Evolutionary conservation across 306 rosid species (phyloP).

Genomic region (Begonia fuchsioides): DNA sequence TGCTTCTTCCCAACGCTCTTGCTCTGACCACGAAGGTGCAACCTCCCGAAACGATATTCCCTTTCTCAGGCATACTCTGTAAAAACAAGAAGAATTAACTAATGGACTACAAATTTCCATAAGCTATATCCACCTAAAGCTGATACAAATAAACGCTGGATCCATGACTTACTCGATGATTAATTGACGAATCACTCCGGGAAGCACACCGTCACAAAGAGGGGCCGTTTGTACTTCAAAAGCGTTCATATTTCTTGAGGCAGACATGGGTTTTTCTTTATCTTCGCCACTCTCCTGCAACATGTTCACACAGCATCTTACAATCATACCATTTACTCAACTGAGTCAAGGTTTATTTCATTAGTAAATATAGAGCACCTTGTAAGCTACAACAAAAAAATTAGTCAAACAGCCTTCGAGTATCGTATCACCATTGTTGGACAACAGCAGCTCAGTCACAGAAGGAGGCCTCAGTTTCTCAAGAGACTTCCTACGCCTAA

Average conservation of each 20-base stretch:
- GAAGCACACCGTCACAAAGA: slow-evolving; percentile 54
- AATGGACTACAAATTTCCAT: neutral
- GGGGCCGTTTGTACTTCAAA: slow-evolving; percentile 91
- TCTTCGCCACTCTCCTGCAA: slow-evolving; percentile 32
- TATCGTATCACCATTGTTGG: slow-evolving; percentile 59
- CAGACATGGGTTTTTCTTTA: slow-evolving; percentile 9
- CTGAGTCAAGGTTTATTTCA: slow-evolving; percentile 1
- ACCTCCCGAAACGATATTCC: slow-evolving; percentile 73
- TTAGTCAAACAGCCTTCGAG: slow-evolving; percentile 84
- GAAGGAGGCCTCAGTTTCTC: slow-evolving; percentile 72
- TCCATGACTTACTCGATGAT: slow-evolving; percentile 51
- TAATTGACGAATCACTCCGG: slow-evolving; percentile 69
- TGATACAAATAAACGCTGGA: neutral
- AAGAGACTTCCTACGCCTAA: slow-evolving; percentile 67
- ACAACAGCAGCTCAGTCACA: slow-evolving; percentile 71
- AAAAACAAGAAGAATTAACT: slow-evolving; percentile 2
- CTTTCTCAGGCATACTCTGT: slow-evolving; percentile 52
- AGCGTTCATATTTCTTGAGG: slow-evolving; percentile 17
- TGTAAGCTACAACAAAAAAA: slow-evolving; percentile 58
- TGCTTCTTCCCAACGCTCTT: slow-evolving; percentile 67
- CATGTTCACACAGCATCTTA: neutral
- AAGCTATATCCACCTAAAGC: neutral
- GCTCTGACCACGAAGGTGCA: slow-evolving; percentile 70
- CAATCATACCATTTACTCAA: neutral
- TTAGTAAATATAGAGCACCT: slow-evolving; percentile 28